These are phyloP conservation scores for Calonectria pseudoturangicola DNA, from an alignment of 2,329 filamentous ascomycete genomes.

Conservation along the genomic window DNA sequence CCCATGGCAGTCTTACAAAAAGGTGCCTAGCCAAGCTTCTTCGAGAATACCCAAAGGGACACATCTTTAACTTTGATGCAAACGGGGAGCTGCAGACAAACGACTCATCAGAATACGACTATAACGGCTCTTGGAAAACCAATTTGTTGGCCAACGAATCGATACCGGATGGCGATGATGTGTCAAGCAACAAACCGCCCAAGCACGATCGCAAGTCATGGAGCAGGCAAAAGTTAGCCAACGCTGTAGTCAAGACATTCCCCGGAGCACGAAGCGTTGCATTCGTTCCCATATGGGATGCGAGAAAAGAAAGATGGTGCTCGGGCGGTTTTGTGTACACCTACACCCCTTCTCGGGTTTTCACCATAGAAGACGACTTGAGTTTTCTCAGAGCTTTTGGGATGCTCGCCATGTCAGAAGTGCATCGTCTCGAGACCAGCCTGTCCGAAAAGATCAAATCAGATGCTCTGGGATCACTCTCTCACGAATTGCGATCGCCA, in stretches of 20 bases:
- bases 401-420: conserved; percentile 74
- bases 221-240: conserved; percentile 41
- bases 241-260: conserved; percentile 59
- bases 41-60: conserved; percentile 66
- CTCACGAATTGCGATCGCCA: conserved; percentile 77
- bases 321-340: conserved; percentile 71
- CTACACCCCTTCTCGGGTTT: conserved; percentile 62
- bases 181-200: conserved; percentile 19
- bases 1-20: conserved; percentile 59
- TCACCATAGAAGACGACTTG: conserved; percentile 68
- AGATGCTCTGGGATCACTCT: conserved; percentile 76
- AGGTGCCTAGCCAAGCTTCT: conserved; percentile 63
- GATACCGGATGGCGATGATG: neutral
- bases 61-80: conserved; percentile 67
- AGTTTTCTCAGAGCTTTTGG: conserved; percentile 71
- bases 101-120: conserved; percentile 57
- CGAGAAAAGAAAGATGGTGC: conserved; percentile 67
- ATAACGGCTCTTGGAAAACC: neutral
- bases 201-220: conserved; percentile 35
- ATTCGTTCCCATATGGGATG: conserved; percentile 69
- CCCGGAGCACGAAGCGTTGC: conserved; percentile 67
- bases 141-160: neutral
- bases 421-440: conserved; percentile 65
- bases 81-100: conserved; percentile 59
- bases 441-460: conserved; percentile 69